Base-by-base conservation (phyloP, 78 protist genomes). In the Thecamonas trahens region DNA sequence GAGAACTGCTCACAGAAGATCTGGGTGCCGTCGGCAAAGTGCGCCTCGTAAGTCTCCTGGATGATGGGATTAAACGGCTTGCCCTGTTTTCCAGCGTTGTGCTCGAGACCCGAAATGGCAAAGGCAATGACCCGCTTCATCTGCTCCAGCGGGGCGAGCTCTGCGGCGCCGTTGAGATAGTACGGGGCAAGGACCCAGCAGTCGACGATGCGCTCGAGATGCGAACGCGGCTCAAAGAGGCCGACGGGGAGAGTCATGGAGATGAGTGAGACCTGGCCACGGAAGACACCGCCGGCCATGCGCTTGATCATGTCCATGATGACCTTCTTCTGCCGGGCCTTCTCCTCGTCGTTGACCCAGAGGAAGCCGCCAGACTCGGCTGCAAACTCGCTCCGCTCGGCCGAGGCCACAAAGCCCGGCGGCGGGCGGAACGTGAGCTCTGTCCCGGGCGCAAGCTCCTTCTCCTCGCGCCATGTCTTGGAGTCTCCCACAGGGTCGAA, bases 11-110 rank as follows among this genome's bases (percentile, higher is more conserved):
- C 89, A 32, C 53, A 49, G 44, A 40, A 75, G 11, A 82, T 72
- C n/a, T 38, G 22, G 17, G 81, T 60, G n/a, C 86, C 86, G 47
- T 83, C 80, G 3, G 38, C 39, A 9, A 68, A 63, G 13, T 37
- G 17, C 2, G 78, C 80, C 61, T 83, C 71, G 53, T 62, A 87
- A n/a, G 92, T 87, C 74, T 87, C 92, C 3, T 87, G 86, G 1
- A 87, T 52, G 31, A 87, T 45, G 38, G 92, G 92, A 66, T 87
- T 87, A 62, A 87, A 87, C 63, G 92, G 92, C 70, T 79, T 83
- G 3, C 72, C 3, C n/a, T 67, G 61, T 0, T 75, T 61, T 0
- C 50, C 32, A 4, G 77, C 55, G 3, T 66, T 34, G 37, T 84
- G 89, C n/a, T n/a, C n/a, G 24, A 84, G 63, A 22, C 89, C 89